Evolutionary conservation across 139 green algal species (phyloP).

Genomic region (Tetratostichococcus sp.): DNA sequence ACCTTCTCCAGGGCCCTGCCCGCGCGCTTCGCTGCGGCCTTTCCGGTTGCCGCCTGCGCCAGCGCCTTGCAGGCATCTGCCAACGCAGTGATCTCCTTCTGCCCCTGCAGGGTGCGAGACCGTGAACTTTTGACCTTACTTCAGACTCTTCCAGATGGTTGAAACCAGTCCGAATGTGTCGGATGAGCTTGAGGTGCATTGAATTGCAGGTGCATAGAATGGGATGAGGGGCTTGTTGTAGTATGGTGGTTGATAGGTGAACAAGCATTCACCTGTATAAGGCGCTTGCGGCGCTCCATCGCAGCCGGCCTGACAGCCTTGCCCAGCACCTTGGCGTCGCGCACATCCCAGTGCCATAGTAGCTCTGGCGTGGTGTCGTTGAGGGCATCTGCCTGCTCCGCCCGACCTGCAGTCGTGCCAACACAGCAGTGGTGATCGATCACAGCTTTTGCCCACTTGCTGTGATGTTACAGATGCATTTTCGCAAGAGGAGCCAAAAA

Average conservation of each 20-base stretch:
- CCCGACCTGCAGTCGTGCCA: constrained; percentile 1
- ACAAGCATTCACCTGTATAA: not conserved
- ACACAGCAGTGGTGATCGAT: not conserved
- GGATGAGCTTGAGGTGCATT: not conserved
- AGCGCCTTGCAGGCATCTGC: constrained; percentile 21
- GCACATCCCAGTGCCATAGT: constrained; percentile 71
- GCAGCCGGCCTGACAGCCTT: constrained; percentile 26
- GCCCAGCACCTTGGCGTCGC: constrained; percentile 45
- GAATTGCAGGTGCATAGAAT: too few species aligned
- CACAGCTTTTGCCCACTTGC: too few species aligned
- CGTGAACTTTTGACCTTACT: too few species aligned
- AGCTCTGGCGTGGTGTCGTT: constrained; percentile 36
- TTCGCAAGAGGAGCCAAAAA: too few species aligned
- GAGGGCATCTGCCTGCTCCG: constrained; percentile 24
- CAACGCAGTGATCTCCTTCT: constrained; percentile 38
- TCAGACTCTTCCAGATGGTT: not conserved
- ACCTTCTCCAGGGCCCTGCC: constrained; percentile 36
- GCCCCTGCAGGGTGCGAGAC: constrained; percentile 44
- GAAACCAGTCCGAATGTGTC: not conserved
- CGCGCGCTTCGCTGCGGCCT: constrained; percentile 32
- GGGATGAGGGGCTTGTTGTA: too few species aligned
- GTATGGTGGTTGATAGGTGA: too few species aligned
- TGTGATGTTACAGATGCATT: not conserved
- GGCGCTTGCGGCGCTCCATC: constrained; percentile 28
- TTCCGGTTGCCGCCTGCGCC: constrained; percentile 14